Evolutionary conservation across 495 filamentous ascomycete species (phyloP), one percentile per base, ranked within the genome.

Genomic region (Aspergillus incahuasiensis): DNA sequence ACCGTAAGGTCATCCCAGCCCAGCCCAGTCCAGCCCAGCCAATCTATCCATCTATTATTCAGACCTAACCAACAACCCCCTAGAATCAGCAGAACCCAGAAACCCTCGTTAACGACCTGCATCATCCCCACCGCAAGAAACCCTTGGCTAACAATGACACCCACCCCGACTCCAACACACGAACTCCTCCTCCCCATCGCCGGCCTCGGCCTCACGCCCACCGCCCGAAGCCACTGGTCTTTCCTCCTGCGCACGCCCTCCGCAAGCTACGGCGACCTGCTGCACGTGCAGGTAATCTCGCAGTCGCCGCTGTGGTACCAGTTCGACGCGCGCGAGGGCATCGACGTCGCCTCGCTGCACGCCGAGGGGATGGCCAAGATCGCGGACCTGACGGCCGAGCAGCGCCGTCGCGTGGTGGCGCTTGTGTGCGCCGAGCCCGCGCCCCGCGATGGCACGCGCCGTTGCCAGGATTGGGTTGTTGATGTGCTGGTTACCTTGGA

Each of bases 401-500:
- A 56, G 20, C 52, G 60, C 1, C 52, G 41, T 18, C 46, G 50
- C 11, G 55, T 41, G 11, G 48, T 50, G 7, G 8, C 32, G 24
- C 25, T 58, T 6, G 56, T 62, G 15, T 16, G 38, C 5, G 34
- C 43, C n/a, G 47, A 54, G 38, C 30, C 52, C 1, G 52, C 60
- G 28, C 60, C 60, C 2, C 48, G 52, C 34, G 51, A 54, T n/a
- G 51, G 56, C 2, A 54, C 47, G 25, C 34, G 54, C n/a, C 47
- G 41, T 4, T 63, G 60, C 38, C 53, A 57, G 56, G 56, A 63
- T 34, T 59, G 56, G 60, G 52, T 57, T 19, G 43, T 59, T 42
- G 57, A 59, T 38, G 48, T 54, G 30, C 44, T 63, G 53, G 44
- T 63, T 19, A 39, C 53, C 8, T 54, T 63, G 25, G 56, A 63